Base-by-base conservation (phyloP, 257 asterid genomes). In the Penstemon eatonii region DNA sequence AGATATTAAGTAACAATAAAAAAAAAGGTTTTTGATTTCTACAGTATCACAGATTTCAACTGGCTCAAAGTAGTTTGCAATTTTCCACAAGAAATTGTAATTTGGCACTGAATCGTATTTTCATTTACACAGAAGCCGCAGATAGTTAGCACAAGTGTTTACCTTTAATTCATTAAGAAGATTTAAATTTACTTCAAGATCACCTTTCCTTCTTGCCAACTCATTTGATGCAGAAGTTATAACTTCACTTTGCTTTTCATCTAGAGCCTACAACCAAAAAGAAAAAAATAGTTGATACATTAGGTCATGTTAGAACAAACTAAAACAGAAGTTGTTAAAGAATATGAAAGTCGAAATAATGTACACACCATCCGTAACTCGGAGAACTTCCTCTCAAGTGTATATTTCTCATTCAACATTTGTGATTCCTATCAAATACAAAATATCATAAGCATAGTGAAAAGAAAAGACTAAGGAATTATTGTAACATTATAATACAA, bases 231-330 rank as follows among this genome's bases (percentile, higher is more conserved):
- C 93, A 69, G 96, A 80, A 69, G 78, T 80, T 79, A 94, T 82
- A 69, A 91, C 90, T 81, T 94, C 99, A 68, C 71, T 87, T 78
- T 94, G 96, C 83, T 89, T 91, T 78, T 91, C 96, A 82, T 94
- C 99, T 59, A 94, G 75, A 60, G 96, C 99, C 99, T 93, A 75
- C 52, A 73, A 70, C 56, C 55, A 63, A 47, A 25, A 2, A 2
- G 2, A 25, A 25, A 62, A 57, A 44, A 51, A 13, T 62, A 56
- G 25, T 60, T 66, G 59, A 53, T 3, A 10, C 43, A 56, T 56
- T 44, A 68, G 41, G 53, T 53, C 43, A 53, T 44, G 49, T 42
- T 59, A 70, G 57, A 63, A 56, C 62, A 37, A 59, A 15, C 10
- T 11, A 10, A 63, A 37, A 70, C 56, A 12, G 54, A 52, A 58